Evolutionary conservation across 2,329 filamentous ascomycete genomes (phyloP), one percentile per base, ranked within the genome.

Genomic region (Kalmusia sp.): DNA sequence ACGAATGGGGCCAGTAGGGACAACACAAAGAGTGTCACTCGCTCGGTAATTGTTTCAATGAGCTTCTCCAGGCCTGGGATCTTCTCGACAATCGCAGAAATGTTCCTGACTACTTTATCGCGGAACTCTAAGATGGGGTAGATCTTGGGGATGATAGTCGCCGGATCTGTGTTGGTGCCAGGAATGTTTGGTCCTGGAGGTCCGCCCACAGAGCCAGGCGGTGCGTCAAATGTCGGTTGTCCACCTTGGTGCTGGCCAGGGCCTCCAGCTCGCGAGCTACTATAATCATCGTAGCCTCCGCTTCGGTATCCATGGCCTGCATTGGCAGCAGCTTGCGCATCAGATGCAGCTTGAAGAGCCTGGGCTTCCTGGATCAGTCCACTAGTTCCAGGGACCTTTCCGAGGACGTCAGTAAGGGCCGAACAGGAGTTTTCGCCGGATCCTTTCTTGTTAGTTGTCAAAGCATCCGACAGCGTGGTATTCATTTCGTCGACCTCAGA

Each of bases 81-180:
- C 79, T 96, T 97, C 65, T 92, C 87, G 61, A 98, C 92, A 47
- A 92, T 89, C 33, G 86, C 84, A 68, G 87, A 92, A 73, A 99
- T 92, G 34, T 88, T 85, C 63, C 91, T 91, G 45, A 97, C 93
- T 49, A 99, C 92, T 68, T 89, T 95, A 79, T 99, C 95, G 54
- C 93, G 86, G 80, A 98, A 99, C 55, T 91, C 84, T 0, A 99
- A 83, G 55, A 99, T 96, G 1, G 95, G 95, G 68, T 98, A 98
- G 61, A 99, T 97, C 76, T 96, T 78, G 0, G 71, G 70, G 30
- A 80, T 74, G 21, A 77, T 69, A 21, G 70, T 74, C 19, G 76
- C 68, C 2, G 77, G 77, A 50, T 97, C 93, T 54, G 96, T 91
- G 65, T 86, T 89, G 81, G 93, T 91, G 5, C 90, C 91, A 17